Base-by-base conservation (phyloP, 176 grass and related monocot species). In the Oryza australiensis region DNA sequence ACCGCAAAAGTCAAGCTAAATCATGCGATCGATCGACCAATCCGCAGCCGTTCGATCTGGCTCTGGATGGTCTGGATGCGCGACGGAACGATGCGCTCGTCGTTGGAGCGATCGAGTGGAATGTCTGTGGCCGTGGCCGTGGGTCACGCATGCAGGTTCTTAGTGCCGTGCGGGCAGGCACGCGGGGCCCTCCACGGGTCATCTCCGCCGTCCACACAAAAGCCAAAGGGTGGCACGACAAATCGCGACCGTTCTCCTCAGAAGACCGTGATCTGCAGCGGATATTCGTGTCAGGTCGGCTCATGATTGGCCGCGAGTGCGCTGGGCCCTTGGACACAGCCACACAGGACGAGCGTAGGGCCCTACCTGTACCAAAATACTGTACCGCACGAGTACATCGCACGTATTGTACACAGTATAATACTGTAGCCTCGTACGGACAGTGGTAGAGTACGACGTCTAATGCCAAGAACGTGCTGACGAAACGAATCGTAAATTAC, bases 281-380 rank as follows among this genome's bases (percentile, higher is more conserved):
- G 49, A 82, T 70, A 76, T 70, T 49, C 14, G 37, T 13, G 71
- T 80, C 78, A 68, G 48, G 71, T 70, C 53, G 53, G 62, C 57
- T 79, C 28, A 78, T 83, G 53, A 75, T 76, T 86, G 78, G 22
- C 18, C 42, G 12, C 9, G 24, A 81, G 68, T 6, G 38, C 14
- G 59, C 73, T 3, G 45, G 37, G 12, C 27, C 65, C 1, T 7
- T 13, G 37, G 8, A 40, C 38, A 40, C 38, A 40, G 38, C 38
- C 38, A 43, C 14, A 26, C 9, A 0, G 20, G 55, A 64, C 66
- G 72, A 71, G 28, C 26, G 48, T 60, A 60, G 38, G 8, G 22
- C 20, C 73, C 33, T 62, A 71, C 43, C 41, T 88, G 57, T 81
- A 70, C 55, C 71, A 48, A 23, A 28, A 64, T 34, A 46, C 18